Base-by-base conservation (phyloP, 2,329 filamentous ascomycete species). In the Nigrospora sphaerica region DNA sequence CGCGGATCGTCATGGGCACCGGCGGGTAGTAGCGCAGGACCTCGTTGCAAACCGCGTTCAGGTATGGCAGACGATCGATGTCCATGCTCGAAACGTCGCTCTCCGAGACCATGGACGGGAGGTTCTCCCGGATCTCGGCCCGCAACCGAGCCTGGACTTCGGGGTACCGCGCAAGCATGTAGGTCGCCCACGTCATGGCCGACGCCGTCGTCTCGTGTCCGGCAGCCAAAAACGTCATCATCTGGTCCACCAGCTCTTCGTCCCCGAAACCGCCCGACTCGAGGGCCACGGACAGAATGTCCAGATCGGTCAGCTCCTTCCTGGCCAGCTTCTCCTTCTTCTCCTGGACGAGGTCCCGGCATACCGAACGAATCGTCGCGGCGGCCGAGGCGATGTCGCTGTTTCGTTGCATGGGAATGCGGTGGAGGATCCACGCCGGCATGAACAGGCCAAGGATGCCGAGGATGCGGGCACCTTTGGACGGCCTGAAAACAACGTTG, bases 361-460 rank as follows among this genome's bases (percentile, higher is more conserved):
- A 90, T 1, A 82, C 75, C 18, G 72, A 65, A 39, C 86, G 83
- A 57, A 93, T 83, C 39, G 75, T 70, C 7, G 60, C 58, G 10
- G 75, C 70, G 1, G 83, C 82, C 5, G 66, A 66, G 10, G 71
- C 59, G 19, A 91, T 70, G 14, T 83, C 77, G n/a, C 69, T 68
- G 65, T 92, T 95, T 48, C 83, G 78, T 54, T 82, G 75, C 31
- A 92, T 54, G 0, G 92, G 91, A 0, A 96, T 63, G 3, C 62
- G 67, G 7, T 66, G 66, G 10, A 91, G 62, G 9, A 93, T 39
- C 71, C 77, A 78, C 5, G 69, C 61, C 0, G 85, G 83, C 1
- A 95, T 52, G 43, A 93, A 57, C n/a, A 84, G 61, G 3, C 69
- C 68, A 2, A 88, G 49, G 0, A 90, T 45, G 13, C 74, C 73